Conservation (phyloP, 208 protist species). For the Crithidia mellificae region DNA sequence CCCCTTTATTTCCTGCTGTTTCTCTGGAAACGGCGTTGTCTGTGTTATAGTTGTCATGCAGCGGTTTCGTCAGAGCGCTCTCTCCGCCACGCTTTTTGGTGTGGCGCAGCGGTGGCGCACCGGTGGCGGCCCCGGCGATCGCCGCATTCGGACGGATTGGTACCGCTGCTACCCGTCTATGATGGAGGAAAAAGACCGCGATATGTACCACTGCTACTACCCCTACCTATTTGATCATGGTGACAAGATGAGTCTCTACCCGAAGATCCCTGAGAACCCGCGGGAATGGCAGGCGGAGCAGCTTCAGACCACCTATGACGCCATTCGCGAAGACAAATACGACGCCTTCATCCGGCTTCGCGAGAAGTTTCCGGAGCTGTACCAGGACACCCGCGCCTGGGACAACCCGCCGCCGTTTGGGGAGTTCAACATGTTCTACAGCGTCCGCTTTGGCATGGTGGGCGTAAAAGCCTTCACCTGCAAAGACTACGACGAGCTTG, state of each 20-base stretch:
- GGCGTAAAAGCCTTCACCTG: slow-evolving; percentile 90
- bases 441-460: slow-evolving; percentile 91
- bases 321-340: slow-evolving; percentile 94
- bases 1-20: background rate
- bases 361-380: slow-evolving; percentile 93
- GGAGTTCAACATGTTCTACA: slow-evolving; percentile 95
- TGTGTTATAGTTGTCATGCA: too few relatives aligned
- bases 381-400: slow-evolving; percentile 91
- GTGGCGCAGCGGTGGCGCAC: slow-evolving; percentile 57
- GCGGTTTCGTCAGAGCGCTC: slow-evolving; percentile 9
- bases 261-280: slow-evolving; percentile 91
- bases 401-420: slow-evolving; percentile 93
- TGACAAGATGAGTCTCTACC: slow-evolving; percentile 91
- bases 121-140: slow-evolving; percentile 79
- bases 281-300: slow-evolving; percentile 90
- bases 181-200: slow-evolving; percentile 89
- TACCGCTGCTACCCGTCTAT: slow-evolving; percentile 87
- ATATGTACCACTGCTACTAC: slow-evolving; percentile 95
- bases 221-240: slow-evolving; percentile 93
- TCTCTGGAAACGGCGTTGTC: background rate
- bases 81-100: slow-evolving; percentile 1
- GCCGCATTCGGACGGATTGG: slow-evolving; percentile 86
- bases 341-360: slow-evolving; percentile 90
- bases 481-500: slow-evolving; percentile 93
- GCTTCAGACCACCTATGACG: slow-evolving; percentile 93